Conservation (phyloP, 208 protist species). For the Vickermania ingenoplastis region DNA sequence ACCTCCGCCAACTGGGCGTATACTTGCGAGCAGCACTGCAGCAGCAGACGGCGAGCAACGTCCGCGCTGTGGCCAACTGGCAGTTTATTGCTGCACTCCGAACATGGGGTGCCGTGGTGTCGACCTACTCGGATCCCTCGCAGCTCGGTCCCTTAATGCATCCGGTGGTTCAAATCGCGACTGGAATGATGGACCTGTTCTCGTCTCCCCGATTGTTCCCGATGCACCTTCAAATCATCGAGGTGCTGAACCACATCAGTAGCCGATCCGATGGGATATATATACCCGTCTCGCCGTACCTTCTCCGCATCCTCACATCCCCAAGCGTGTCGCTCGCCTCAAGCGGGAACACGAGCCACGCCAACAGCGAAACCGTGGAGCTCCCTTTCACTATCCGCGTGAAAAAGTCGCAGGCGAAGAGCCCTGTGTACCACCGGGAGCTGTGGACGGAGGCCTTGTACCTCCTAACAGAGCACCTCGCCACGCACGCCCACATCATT, state of each 20-base stretch:
- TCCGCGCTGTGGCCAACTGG: constrained; percentile 95
- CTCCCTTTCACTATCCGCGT: constrained; percentile 86
- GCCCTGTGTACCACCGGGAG: constrained; percentile 51
- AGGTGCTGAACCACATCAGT: constrained; percentile 88
- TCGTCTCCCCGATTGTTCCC: constrained; percentile 91
- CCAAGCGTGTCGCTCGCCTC: constrained; percentile 61
- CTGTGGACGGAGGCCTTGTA: constrained; percentile 78
- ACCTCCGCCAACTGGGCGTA: constrained; percentile 95
- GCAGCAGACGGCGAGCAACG: constrained; percentile 84
- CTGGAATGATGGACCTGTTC: constrained; percentile 83
- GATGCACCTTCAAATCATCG: constrained; percentile 91
- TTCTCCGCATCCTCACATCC: constrained; percentile 90
- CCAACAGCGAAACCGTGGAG: constrained; percentile 42
- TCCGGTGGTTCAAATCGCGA: constrained; percentile 90
- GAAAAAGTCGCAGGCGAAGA: constrained; percentile 81
- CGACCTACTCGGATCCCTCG: constrained; percentile 64
- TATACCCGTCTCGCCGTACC: constrained; percentile 88
- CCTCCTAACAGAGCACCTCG: constrained; percentile 81
- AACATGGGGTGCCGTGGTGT: constrained; percentile 90
- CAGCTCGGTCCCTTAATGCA: constrained; percentile 88
- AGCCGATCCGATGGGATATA: constrained; percentile 77
- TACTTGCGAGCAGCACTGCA: constrained; percentile 92
- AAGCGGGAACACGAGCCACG: constrained; percentile 12
- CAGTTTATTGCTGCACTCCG: constrained; percentile 92
- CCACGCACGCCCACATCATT: constrained; percentile 76